A percentile compares a stretch with the other conserved stretches of the same genome.
Conservation (phyloP, 164 flowering plant genomes). For the Vitis riparia region DNA sequence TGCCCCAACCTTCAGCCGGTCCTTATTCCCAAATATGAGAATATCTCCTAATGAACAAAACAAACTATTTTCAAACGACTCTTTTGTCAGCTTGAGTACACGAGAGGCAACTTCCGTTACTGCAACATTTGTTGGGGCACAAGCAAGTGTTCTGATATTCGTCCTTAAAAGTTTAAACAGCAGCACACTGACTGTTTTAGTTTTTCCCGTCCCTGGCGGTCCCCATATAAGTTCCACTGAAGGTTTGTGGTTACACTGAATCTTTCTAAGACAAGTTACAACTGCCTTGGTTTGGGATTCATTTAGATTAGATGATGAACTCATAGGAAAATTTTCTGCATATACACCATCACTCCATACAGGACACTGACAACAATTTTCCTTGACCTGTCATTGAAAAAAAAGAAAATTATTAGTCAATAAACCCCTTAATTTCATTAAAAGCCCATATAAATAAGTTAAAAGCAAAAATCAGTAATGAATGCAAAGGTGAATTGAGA, state of each 20-base stretch:
- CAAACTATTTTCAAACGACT: constrained; percentile 6
- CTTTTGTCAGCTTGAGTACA: constrained; percentile 36
- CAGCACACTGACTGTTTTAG: constrained; percentile 52
- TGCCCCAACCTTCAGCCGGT: constrained; percentile 36
- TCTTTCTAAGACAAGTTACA: constrained; percentile 21
- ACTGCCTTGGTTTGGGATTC: constrained; percentile 60
- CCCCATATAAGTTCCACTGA: constrained; percentile 70
- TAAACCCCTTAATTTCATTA: too few relatives aligned
- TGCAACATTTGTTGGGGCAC: constrained; percentile 84
- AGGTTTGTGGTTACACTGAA: constrained; percentile 36
- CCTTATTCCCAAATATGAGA: constrained; percentile 65
- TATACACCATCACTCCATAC: background rate
- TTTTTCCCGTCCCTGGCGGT: constrained; percentile 88
- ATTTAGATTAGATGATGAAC: constrained; percentile 33
- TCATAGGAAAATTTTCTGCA: constrained; percentile 3
- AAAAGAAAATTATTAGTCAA: too few relatives aligned
- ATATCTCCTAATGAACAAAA: constrained; percentile 51
- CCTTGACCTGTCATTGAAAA: constrained; percentile 34
- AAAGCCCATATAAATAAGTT: too few relatives aligned
- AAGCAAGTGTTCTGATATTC: constrained; percentile 47
- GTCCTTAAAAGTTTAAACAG: constrained; percentile 33
- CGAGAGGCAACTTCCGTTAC: constrained; percentile 59
- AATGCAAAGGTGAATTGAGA: too few relatives aligned
- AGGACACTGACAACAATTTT: constrained; percentile 28
- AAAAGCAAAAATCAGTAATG: too few relatives aligned